These are phyloP conservation scores for Leucogyrophana mollusca DNA, from an alignment of 768 basidiomycete species.

Conservation along the genomic window DNA sequence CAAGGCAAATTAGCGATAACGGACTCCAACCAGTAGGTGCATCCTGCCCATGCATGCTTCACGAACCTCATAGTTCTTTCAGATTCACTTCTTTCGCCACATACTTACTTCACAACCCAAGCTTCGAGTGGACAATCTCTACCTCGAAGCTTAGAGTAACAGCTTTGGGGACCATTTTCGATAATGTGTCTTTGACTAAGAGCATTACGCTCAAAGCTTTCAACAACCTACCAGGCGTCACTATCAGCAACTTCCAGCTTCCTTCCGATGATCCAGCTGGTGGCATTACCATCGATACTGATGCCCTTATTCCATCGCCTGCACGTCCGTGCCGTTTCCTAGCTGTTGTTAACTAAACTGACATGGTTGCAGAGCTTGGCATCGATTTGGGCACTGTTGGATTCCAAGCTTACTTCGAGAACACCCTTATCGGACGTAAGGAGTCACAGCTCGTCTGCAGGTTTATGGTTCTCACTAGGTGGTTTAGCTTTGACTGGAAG, in stretches of 20 bases:
- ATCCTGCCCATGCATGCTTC: not conserved
- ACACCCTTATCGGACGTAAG: constrained; percentile 61
- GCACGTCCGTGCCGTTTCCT: constrained; percentile 49
- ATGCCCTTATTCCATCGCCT: constrained; percentile 62
- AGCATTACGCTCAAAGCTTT: constrained; percentile 66
- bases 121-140: constrained; percentile 70
- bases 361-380: constrained; percentile 50
- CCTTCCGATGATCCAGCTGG: constrained; percentile 67
- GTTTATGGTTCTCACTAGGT: not conserved
- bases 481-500: constrained; percentile 49
- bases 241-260: constrained; percentile 68
- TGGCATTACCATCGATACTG: constrained; percentile 70
- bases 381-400: constrained; percentile 65
- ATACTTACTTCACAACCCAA: constrained; percentile 59
- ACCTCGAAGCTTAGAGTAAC: constrained; percentile 60
- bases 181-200: constrained; percentile 61
- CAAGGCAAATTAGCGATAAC: constrained; percentile 56
- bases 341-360: constrained; percentile 12
- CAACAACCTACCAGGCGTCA: constrained; percentile 67
- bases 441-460: constrained; percentile 1
- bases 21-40: constrained; percentile 43
- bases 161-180: constrained; percentile 69
- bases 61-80: not conserved
- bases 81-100: constrained; percentile 69
- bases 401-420: constrained; percentile 62